Conservation (phyloP, 345 rosid genomes). For the Dimocarpus longan region DNA sequence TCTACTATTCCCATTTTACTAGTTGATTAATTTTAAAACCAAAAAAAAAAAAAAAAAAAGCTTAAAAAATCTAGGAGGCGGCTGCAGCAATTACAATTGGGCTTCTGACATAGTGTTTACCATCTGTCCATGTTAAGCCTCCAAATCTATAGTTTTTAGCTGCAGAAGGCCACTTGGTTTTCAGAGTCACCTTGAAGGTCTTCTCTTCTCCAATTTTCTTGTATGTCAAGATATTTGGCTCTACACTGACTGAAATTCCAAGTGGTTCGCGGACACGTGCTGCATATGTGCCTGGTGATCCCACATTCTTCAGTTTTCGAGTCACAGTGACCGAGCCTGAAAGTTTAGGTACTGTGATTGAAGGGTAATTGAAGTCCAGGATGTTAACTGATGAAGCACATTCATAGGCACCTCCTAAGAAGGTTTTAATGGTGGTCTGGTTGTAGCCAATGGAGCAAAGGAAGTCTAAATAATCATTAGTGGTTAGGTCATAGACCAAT, state of each 20-base stretch:
- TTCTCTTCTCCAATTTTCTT: conserved; percentile 50
- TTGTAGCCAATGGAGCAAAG: conserved; percentile 72
- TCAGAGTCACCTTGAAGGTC: conserved; percentile 51
- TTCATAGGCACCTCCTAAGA: conserved; percentile 33
- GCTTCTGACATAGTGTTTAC: conserved; percentile 59
- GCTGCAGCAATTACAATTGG: conserved; percentile 48
- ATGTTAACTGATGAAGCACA: conserved; percentile 48
- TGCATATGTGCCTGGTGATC: conserved; percentile 48
- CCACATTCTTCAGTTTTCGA: conserved; percentile 71
- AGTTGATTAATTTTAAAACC: not conserved
- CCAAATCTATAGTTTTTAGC: conserved; percentile 42
- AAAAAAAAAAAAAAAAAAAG: not conserved
- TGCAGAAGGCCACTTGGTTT: conserved; percentile 32
- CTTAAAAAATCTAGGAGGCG: not conserved
- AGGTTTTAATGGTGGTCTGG: conserved; percentile 26
- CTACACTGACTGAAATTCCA: conserved; percentile 50
- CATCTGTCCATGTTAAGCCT: conserved; percentile 54
- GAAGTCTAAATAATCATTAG: conserved; percentile 62
- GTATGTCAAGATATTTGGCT: conserved; percentile 48
- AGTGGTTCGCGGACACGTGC: conserved; percentile 41
- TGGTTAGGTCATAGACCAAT: conserved; percentile 58
- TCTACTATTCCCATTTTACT: not conserved
- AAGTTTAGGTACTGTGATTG: conserved; percentile 52
- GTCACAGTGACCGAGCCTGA: conserved; percentile 31
- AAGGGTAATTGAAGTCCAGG: conserved; percentile 73